Percentiles rank a stretch among this genome's conserved stretches.
These are phyloP conservation scores for Sequoiadendron giganteum DNA, from an alignment of 75 land plant species.

Conservation along the genomic window DNA sequence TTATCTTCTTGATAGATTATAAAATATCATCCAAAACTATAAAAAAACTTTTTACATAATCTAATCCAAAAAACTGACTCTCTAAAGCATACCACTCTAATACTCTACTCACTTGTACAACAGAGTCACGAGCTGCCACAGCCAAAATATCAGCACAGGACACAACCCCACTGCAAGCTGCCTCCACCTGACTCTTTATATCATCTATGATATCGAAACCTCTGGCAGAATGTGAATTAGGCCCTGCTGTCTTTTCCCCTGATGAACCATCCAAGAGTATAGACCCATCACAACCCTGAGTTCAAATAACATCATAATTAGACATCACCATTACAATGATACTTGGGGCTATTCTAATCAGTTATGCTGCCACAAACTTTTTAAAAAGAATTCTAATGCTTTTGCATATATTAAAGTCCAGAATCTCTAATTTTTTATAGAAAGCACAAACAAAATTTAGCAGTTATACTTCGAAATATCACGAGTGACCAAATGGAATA, in stretches of 20 bases:
- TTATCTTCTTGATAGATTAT: too few relatives aligned
- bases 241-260: constrained; percentile 26
- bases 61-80: too few relatives aligned
- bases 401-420: too few relatives aligned
- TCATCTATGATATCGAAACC: constrained; percentile 31
- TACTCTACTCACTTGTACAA: neutral
- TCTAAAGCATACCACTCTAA: neutral
- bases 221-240: constrained; percentile 10
- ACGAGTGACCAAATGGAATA: too few relatives aligned
- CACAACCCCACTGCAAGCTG: constrained; percentile 28
- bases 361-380: neutral
- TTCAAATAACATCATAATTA: neutral
- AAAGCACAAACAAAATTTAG: too few relatives aligned
- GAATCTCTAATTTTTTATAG: too few relatives aligned
- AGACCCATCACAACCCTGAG: constrained; percentile 46
- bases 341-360: neutral
- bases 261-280: constrained; percentile 32
- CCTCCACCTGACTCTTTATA: constrained; percentile 26
- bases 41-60: too few relatives aligned
- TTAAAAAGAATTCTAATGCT: neutral
- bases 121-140: neutral
- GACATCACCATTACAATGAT: neutral
- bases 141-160: constrained; percentile 30
- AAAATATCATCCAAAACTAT: too few relatives aligned
- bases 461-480: too few relatives aligned